These are phyloP conservation scores for Pseudogymnoascus sp. DNA, from an alignment of 2,329 filamentous ascomycete species.

Conservation along the genomic window DNA sequence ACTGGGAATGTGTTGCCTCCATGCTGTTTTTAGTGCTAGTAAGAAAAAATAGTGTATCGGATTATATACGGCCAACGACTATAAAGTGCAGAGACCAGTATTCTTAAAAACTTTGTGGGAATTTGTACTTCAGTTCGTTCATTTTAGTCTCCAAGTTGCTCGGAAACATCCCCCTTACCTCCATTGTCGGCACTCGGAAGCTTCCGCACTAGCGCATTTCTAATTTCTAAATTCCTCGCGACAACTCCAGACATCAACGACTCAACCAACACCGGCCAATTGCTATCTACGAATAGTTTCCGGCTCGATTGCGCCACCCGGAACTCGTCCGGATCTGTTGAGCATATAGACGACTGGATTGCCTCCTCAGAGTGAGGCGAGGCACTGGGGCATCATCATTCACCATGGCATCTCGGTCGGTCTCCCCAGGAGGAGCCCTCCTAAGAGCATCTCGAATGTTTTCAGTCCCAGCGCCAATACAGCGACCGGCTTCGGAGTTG, in stretches of 20 bases:
- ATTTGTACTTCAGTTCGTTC: neutral
- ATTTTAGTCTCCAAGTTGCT: neutral
- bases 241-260: conserved; percentile 7
- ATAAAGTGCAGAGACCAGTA: neutral
- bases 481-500: conserved; percentile 46
- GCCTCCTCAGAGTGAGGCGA: neutral
- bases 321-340: neutral
- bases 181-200: neutral
- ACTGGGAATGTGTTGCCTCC: neutral
- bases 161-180: neutral
- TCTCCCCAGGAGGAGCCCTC: conserved; percentile 59
- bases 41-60: neutral
- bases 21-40: neutral
- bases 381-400: neutral
- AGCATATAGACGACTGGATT: conserved; percentile 1
- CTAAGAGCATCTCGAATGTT: conserved; percentile 86
- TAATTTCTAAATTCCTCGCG: conserved; percentile 5
- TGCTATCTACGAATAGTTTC: conserved; percentile 1
- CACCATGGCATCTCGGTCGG: conserved; percentile 26
- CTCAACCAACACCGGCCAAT: neutral
- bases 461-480: conserved; percentile 70
- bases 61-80: neutral
- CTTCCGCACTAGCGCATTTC: conserved; percentile 8
- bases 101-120: neutral
- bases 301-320: conserved; percentile 1